Evolutionary conservation across 2,329 filamentous ascomycete genomes (phyloP).

Genomic region (Pseudogymnoascus sp.): DNA sequence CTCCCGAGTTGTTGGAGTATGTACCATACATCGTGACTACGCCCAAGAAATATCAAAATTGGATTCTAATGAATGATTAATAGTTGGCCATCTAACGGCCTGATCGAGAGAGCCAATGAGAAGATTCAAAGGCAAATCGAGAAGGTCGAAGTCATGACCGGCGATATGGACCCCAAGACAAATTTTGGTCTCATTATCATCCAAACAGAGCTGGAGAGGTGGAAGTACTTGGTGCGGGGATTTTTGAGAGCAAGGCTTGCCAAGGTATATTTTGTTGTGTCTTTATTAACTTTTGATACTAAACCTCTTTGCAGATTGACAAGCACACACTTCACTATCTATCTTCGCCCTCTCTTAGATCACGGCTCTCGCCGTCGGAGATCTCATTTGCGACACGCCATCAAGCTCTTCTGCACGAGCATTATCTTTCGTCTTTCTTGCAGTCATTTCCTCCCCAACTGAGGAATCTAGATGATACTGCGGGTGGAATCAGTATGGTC

Average conservation of each 20-base stretch:
- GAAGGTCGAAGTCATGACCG: conserved; percentile 68
- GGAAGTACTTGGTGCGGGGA: conserved; percentile 82
- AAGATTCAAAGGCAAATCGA: conserved; percentile 64
- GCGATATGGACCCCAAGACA: conserved; percentile 78
- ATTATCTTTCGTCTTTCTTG: conserved; percentile 82
- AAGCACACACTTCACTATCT: conserved; percentile 69
- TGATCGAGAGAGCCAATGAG: conserved; percentile 77
- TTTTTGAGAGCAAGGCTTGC: conserved; percentile 77
- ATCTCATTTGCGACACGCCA: conserved; percentile 76
- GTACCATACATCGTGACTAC: conserved; percentile 17
- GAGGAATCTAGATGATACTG: conserved; percentile 82
- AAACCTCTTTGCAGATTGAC: conserved; percentile 55
- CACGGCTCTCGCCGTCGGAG: conserved; percentile 69
- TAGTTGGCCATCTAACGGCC: conserved; percentile 59
- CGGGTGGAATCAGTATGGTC: conserved; percentile 87
- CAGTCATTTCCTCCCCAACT: conserved; percentile 70
- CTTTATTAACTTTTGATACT: background rate
- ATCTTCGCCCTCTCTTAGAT: conserved; percentile 44
- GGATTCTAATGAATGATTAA: background rate
- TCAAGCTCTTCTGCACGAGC: conserved; percentile 73
- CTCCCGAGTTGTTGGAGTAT: conserved; percentile 81
- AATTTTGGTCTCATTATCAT: conserved; percentile 93
- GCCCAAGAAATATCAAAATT: conserved; percentile 11
- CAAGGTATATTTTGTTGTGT: conserved; percentile 51
- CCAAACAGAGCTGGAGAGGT: conserved; percentile 91